Base-by-base conservation (phyloP, 345 rosid genomes). In the Lepidium aucheri region DNA sequence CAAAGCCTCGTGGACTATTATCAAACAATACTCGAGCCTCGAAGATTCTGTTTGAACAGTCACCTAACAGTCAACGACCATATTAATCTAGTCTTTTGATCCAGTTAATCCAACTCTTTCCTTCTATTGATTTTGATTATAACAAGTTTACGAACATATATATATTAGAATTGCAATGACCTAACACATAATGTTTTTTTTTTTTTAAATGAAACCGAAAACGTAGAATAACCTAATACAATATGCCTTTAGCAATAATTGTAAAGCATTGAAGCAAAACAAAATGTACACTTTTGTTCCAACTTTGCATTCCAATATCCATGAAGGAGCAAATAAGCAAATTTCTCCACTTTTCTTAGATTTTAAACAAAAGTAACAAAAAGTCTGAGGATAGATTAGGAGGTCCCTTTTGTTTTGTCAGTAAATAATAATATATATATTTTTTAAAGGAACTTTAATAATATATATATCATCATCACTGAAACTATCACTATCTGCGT, bases 401-500 rank as follows among this genome's bases (percentile, higher is more conserved):
- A 36, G 38, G 60, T 36, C 26, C 68, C 67, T 73, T 59, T 66
- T 63, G 62, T 73, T 73, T 59, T 66, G 68, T 56, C 68, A 66
- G 63, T 20, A 66, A 60, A 28, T 5, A 38, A 35, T 24, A 22
- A 58, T 39, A 5, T n/a, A n/a, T n/a, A n/a, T n/a, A n/a, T n/a
- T n/a, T n/a, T n/a, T n/a, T n/a, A n/a, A n/a, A n/a, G 15, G 61
- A 52, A 43, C 67, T 59, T 60, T 66, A 73, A 73, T 53, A 44
- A 52, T 66, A 73, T 44, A 73, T 44, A 52, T 59, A 74, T 44
- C 68, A 73, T 65, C 62, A 60, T 74, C 77, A 73, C 72, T 73
- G 73, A 59, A 68, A 75, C 74, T 75, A 75, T 75, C 74, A 75
- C 74, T 69, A 69, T 75, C 66, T 75, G 70, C 47, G 58, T 74